These are phyloP conservation scores for Cladosporium sp. DNA, from an alignment of 2,329 filamentous ascomycete species.

Conservation along the genomic window DNA sequence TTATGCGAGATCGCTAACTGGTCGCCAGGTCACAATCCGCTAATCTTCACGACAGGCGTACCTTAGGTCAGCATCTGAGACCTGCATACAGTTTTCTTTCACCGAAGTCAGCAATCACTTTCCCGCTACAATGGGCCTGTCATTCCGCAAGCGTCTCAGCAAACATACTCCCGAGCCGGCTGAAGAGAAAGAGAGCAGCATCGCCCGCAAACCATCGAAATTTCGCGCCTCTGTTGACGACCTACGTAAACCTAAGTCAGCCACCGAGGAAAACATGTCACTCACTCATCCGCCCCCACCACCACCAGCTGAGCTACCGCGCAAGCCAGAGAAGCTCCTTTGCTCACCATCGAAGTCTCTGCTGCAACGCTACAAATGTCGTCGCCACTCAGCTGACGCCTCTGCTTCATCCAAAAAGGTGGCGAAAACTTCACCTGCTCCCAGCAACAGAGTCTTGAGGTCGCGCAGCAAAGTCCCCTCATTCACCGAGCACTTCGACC, in stretches of 20 bases:
- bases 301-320: background rate
- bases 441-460: background rate
- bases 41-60: background rate
- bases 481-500: slow-evolving; percentile 5
- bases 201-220: too few relatives aligned
- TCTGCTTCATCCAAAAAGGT: background rate
- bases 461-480: background rate
- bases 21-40: background rate
- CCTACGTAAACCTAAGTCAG: background rate
- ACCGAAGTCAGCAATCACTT: background rate
- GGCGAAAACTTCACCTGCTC: background rate
- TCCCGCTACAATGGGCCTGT: slow-evolving; percentile 14
- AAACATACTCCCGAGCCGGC: background rate
- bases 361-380: slow-evolving; percentile 18
- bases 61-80: background rate
- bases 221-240: too few relatives aligned
- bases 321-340: background rate
- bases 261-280: slow-evolving; percentile 12
- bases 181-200: background rate
- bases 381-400: background rate
- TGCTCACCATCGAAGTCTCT: slow-evolving; percentile 18
- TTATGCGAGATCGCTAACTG: background rate
- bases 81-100: background rate
- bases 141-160: slow-evolving; percentile 20
- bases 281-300: slow-evolving; percentile 12